Evolutionary conservation across 1,139 yeast species (phyloP).

Genomic region (Scheffersomyces titani): DNA sequence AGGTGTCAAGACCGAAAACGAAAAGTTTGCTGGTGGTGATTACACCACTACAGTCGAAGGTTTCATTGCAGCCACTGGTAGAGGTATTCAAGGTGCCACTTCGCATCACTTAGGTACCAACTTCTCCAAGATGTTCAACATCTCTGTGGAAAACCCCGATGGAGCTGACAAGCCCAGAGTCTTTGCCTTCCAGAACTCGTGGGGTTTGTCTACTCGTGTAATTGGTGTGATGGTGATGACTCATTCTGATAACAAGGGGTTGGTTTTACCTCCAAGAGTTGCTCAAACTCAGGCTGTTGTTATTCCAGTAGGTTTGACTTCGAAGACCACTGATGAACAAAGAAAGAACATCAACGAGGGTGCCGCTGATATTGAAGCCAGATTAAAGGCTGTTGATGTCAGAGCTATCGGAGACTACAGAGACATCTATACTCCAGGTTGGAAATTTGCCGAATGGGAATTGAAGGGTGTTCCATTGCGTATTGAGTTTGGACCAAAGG

Average conservation of each 20-base stretch:
- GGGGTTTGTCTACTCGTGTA: conserved; percentile 98
- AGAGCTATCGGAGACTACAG: conserved; percentile 87
- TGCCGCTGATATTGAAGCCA: conserved; percentile 64
- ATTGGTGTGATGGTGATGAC: conserved; percentile 99
- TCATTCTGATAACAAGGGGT: conserved; percentile 97
- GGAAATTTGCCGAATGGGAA: conserved; percentile 98
- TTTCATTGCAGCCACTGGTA: conserved; percentile 95
- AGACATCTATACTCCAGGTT: conserved; percentile 95
- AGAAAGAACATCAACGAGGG: conserved; percentile 70
- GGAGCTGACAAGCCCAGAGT: conserved; percentile 85
- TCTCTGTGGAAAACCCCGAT: conserved; percentile 92
- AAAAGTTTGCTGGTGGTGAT: conserved; percentile 97
- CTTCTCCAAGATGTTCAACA: conserved; percentile 97
- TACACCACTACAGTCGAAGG: conserved; percentile 97
- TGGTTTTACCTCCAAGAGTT: conserved; percentile 96
- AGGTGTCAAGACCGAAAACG: conserved; percentile 95
- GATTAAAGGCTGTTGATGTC: conserved; percentile 57
- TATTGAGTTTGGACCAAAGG: conserved; percentile 95
- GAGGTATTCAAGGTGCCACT: conserved; percentile 99
- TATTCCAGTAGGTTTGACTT: conserved; percentile 92
- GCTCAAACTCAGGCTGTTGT: conserved; percentile 90
- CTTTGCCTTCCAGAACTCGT: conserved; percentile 93
- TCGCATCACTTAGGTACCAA: conserved; percentile 98
- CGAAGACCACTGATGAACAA: conserved; percentile 77
- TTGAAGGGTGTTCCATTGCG: conserved; percentile 94